Evolutionary conservation across 257 asterid genomes (phyloP).

Genomic region (Rauvolfia tetraphylla): DNA sequence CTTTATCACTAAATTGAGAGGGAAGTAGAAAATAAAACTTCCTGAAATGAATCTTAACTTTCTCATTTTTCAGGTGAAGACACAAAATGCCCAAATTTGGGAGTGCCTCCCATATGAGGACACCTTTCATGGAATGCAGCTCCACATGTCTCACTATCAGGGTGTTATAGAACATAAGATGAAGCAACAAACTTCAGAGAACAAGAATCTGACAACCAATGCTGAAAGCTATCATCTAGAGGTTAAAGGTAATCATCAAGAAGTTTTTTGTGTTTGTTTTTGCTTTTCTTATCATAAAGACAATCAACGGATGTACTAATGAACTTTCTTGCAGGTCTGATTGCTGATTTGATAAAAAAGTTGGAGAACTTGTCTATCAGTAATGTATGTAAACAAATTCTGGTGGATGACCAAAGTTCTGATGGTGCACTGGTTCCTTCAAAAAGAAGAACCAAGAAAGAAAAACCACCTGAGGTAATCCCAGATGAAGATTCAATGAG

Average conservation of each 20-base stretch:
- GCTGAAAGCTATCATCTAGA: neutral
- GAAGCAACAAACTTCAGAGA: neutral
- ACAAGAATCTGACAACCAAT: neutral
- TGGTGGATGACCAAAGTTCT: neutral
- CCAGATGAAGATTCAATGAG: constrained; percentile 30
- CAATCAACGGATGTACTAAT: neutral
- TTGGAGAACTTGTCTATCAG: neutral
- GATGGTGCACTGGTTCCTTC: constrained; percentile 16
- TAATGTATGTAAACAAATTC: neutral
- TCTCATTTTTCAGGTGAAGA: neutral
- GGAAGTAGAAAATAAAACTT: neutral
- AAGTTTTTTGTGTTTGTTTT: neutral
- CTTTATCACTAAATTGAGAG: neutral
- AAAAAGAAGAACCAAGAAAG: constrained; percentile 8
- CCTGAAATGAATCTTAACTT: neutral
- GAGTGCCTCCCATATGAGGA: neutral
- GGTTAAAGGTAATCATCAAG: neutral
- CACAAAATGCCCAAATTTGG: neutral
- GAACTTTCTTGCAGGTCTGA: neutral
- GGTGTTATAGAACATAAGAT: neutral
- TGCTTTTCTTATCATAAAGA: neutral
- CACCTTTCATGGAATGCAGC: neutral
- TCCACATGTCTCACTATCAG: neutral
- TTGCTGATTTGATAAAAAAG: neutral
- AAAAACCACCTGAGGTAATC: constrained; percentile 34